Base-by-base conservation (phyloP, 169 alveolate species). In the Babesia ovata region DNA sequence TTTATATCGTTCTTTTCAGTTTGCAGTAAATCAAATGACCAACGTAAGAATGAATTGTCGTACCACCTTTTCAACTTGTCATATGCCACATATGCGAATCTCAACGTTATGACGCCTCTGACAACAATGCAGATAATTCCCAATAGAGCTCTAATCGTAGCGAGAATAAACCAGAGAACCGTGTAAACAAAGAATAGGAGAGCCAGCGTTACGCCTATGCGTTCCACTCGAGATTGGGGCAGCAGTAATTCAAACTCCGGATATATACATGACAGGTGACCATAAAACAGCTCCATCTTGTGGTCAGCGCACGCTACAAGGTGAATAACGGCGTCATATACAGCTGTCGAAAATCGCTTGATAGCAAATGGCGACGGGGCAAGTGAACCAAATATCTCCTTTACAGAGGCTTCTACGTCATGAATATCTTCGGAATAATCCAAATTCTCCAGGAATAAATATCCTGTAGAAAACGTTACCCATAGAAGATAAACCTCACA, bases 1-100 rank as follows among this genome's bases (percentile, higher is more conserved):
- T 46, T 62, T 1, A n/a, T 4, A 4, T 19, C 45, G 42, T 21
- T 21, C 11, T 13, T 17, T 21, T 62, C 33, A 4, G 53, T 19
- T 44, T 45, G 71, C 3, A 62, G 71, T 13, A 62, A 29, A 29
- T 39, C 24, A 56, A 62, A 62, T 12, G 71, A 62, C 71, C 71
- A 62, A n/a, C 71, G 53, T 16, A 62, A 22, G 13, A 62, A 62
- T 19, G 71, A 62, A 10, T 17, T 21, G 14, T 62, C n/a, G 33
- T 62, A 62, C 71, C 71, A 62, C 2, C 2, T 12, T 28, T 33
- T 13, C 59, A 39, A 21, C 57, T 21, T 62, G 11, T 33, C 58
- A 13, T 16, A 62, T 8, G 28, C 57, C 24, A 10, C 24, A 14
- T 44, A 21, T 39, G 10, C 28, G 33, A 45, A 62, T 9, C 24